These are phyloP conservation scores for Myrmaecium sp. DNA, from an alignment of 2,329 filamentous ascomycete species.

Conservation along the genomic window DNA sequence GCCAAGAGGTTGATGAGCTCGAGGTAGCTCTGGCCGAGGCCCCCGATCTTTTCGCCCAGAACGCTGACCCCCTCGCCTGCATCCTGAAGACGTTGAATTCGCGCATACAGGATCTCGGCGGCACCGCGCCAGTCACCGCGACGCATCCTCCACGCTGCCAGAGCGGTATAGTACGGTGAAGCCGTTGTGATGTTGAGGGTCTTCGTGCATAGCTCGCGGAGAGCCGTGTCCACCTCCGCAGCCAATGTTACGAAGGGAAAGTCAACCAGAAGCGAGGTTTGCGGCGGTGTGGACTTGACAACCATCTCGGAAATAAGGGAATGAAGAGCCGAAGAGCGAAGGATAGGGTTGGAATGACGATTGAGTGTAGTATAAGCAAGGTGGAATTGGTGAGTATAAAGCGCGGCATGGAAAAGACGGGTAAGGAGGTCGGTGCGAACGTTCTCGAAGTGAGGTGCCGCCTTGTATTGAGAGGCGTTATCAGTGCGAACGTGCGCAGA, in stretches of 20 bases:
- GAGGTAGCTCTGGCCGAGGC: conserved; percentile 59
- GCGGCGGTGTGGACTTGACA: conserved; percentile 17
- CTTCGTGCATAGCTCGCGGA: conserved; percentile 53
- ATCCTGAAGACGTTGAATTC: conserved; percentile 33
- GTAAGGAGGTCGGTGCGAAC: conserved; percentile 74
- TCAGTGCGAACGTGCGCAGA: too few species aligned
- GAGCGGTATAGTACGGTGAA: conserved; percentile 68
- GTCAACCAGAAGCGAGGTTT: conserved; percentile 36
- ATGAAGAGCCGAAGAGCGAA: conserved; percentile 58
- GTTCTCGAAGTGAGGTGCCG: too few species aligned
- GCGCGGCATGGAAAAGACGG: conserved; percentile 67
- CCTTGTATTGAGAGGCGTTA: conserved; percentile 9
- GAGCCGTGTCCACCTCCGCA: conserved; percentile 60
- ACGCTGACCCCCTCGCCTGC: too few species aligned
- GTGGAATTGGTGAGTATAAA: conserved; percentile 65
- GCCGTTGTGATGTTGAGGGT: conserved; percentile 44
- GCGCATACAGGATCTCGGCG: conserved; percentile 38
- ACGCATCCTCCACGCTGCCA: conserved; percentile 80
- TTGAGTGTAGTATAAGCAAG: conserved; percentile 66
- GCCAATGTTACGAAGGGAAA: conserved; percentile 67
- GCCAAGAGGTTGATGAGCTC: conserved; percentile 83
- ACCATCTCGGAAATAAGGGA: conserved; percentile 37
- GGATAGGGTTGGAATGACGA: conserved; percentile 50
- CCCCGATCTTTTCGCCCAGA: conserved; percentile 34
- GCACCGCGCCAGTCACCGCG: conserved; percentile 74